phyloP scores from a whole-genome alignment of 2,329 filamentous ascomycete genomes.

The Fusarium siculi region DNA sequence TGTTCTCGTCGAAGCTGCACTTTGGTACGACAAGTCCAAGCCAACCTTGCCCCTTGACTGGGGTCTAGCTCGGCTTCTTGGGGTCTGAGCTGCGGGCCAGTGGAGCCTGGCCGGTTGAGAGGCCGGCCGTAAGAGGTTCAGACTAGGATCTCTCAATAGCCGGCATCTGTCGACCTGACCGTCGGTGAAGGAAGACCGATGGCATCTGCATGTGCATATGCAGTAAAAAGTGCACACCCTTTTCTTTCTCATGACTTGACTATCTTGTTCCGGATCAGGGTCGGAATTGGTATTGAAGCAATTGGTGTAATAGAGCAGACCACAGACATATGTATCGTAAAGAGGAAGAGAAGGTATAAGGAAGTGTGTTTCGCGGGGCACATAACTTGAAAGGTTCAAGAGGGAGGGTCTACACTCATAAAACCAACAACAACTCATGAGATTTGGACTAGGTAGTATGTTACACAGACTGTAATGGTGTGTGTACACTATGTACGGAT shows the following conservation, averaged over 20 bases:
- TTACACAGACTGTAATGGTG: background rate
- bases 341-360: background rate
- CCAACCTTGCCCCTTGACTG: conserved; percentile 7
- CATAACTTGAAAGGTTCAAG: background rate
- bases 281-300: conserved; percentile 4
- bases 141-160: conserved; percentile 1
- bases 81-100: conserved; percentile 6
- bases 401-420: background rate
- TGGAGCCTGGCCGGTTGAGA: conserved; percentile 23
- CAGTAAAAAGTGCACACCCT: background rate
- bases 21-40: background rate
- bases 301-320: conserved; percentile 19
- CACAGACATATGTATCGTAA: background rate
- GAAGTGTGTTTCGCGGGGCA: background rate
- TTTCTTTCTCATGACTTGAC: background rate
- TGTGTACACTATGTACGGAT: background rate
- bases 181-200: conserved; percentile 2
- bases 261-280: background rate
- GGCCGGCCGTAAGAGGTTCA: background rate
- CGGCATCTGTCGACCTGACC: conserved; percentile 13
- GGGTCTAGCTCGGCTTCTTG: conserved; percentile 22
- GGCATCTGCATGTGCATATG: conserved; percentile 1
- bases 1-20: background rate
- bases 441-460: background rate
- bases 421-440: background rate